These are phyloP conservation scores for Pistacia atlantica DNA, from an alignment of 345 rosid species.

Conservation along the genomic window DNA sequence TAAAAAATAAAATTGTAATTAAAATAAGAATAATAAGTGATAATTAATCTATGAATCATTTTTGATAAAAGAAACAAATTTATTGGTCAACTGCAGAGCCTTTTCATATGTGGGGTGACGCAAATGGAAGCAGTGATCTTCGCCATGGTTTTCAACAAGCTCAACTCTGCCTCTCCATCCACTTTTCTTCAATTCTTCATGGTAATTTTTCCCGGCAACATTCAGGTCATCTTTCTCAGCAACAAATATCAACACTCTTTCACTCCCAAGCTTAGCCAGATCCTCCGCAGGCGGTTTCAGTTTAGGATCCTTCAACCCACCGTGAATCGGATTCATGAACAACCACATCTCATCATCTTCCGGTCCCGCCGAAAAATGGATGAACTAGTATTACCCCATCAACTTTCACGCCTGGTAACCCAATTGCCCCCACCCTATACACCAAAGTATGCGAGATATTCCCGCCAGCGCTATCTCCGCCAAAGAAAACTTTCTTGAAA, in stretches of 20 bases:
- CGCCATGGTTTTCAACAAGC: slow-evolving; percentile 28
- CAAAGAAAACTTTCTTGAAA: slow-evolving; percentile 26
- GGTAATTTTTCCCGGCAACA: too few species aligned
- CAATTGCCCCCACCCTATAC: slow-evolving; percentile 25
- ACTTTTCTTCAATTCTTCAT: too few species aligned
- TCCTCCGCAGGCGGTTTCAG: slow-evolving; percentile 31
- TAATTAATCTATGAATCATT: too few species aligned
- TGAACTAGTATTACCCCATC: slow-evolving; percentile 43
- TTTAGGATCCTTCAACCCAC: slow-evolving; percentile 39
- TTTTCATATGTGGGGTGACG: slow-evolving; percentile 14
- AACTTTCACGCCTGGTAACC: slow-evolving; percentile 24
- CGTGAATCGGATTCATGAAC: slow-evolving; percentile 47
- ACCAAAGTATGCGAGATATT: slow-evolving; percentile 39
- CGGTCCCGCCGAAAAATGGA: slow-evolving; percentile 44
- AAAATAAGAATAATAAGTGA: too few species aligned
- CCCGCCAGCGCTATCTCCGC: slow-evolving; percentile 44
- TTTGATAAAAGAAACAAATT: slow-evolving; percentile 9
- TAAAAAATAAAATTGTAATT: too few species aligned
- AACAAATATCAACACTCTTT: too few species aligned
- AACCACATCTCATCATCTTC: slow-evolving; percentile 40
- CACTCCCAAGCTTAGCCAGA: too few species aligned
- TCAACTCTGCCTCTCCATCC: slow-evolving; percentile 2
- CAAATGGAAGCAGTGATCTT: slow-evolving; percentile 37
- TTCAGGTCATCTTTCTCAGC: too few species aligned
- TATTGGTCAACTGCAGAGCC: slow-evolving; percentile 24